phyloP scores from a whole-genome alignment of 768 basidiomycete species.

The Boletales sp. region DNA sequence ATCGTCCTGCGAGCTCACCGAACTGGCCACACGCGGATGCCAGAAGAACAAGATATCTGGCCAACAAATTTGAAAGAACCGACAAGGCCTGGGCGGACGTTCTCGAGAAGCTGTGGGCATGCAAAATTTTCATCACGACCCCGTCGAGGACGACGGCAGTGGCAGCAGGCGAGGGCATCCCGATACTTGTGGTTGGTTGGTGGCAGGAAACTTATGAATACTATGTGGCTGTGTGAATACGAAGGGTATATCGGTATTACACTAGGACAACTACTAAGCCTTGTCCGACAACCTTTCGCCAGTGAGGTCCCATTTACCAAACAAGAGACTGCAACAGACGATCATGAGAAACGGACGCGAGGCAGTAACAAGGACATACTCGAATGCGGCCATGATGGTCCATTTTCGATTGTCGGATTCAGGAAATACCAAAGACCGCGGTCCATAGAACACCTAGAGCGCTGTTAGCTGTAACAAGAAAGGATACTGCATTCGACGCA shows the following conservation, averaged over 20 bases:
- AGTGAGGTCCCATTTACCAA: conserved; percentile 45
- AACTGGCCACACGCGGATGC: conserved; percentile 67
- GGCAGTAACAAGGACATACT: conserved; percentile 48
- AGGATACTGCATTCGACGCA: conserved; percentile 20
- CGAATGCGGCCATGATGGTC: conserved; percentile 92
- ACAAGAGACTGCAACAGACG: conserved; percentile 26
- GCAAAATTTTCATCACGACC: conserved; percentile 64
- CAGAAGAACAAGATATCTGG: conserved; percentile 67
- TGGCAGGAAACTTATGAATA: neutral
- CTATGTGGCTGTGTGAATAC: neutral
- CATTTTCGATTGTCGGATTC: conserved; percentile 97
- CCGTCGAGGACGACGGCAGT: conserved; percentile 64
- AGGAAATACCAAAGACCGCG: conserved; percentile 86
- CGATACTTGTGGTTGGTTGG: neutral
- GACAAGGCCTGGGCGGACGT: conserved; percentile 69
- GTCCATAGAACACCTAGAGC: conserved; percentile 84
- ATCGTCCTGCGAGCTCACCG: conserved; percentile 72
- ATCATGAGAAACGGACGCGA: conserved; percentile 1
- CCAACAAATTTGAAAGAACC: conserved; percentile 70
- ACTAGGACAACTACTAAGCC: neutral
- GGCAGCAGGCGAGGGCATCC: conserved; percentile 38
- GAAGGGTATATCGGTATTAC: too few relatives aligned
- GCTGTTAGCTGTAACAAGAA: neutral
- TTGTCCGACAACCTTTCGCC: conserved; percentile 19
- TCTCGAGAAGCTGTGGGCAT: conserved; percentile 74